Base-by-base conservation (phyloP, 352 stramenopile genomes). In the Elongisporangium undulatum region DNA sequence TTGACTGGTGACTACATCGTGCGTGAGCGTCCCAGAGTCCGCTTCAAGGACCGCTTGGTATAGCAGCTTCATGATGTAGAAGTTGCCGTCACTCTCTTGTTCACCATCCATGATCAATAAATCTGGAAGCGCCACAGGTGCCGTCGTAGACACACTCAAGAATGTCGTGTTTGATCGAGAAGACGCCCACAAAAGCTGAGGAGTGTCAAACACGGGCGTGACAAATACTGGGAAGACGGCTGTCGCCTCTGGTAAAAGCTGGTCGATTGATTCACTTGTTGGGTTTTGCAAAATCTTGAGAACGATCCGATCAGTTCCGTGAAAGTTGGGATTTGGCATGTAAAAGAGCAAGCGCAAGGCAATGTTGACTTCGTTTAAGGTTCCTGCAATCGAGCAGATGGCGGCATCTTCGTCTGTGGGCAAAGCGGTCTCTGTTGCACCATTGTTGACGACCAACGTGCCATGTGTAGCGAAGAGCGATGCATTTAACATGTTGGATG, bases 171-270 rank as follows among this genome's bases (percentile, higher is more conserved):
- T 63, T 5, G 60, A 59, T 12, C 34, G 41, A 41, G 26, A 64
- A 3, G 64, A 23, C 2, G 22, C 39, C 69, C 69, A 72, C 12
- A n/a, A n/a, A 21, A 82, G 39, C 10, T 56, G 52, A 1, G 78
- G 68, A 8, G 61, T 24, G 21, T 74, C 67, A 26, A 74, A 62
- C 12, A 70, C 58, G 7, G 66, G 56, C 16, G 67, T 53, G 9
- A 86, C 57, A n/a, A 74, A 75, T 21, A 88, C 59, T 10, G 45
- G 39, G 24, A 79, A 62, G 7, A 81, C 53, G n/a, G 50, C 66
- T 1, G 23, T 61, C 22, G 49, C 16, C 12, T 69, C 45, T n/a
- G 34, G 34, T 17, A 17, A 45, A 17, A 45, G 34, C 12, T 12
- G 34, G 34, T 34, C 24, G 16, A 64, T 48, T 6, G 15, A 19